Evolutionary conservation across 192 early-diverging fungal species (phyloP), one percentile per base, ranked within the genome.

Genomic region (Jimgerdemannia flammicorona): DNA sequence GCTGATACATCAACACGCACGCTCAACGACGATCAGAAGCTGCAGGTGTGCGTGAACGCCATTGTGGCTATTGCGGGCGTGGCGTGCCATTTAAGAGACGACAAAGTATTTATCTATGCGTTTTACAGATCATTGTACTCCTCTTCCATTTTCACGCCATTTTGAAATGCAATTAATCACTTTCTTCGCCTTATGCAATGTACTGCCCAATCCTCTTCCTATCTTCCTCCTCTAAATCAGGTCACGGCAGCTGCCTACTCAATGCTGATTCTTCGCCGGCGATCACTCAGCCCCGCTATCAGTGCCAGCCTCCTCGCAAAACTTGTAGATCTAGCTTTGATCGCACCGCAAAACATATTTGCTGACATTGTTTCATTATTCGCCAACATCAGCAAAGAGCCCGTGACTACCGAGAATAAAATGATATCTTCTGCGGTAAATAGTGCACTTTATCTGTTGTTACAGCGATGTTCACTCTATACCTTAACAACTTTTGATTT

Each of bases 231-330:
- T 64, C 42, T 64, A 80, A 29, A 29, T 29, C 29, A 89, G 88
- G 88, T 89, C 70, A 88, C 90, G 0, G 83, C 87, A 4, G 75
- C 84, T 72, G 87, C 87, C 43, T 87, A 91, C 17, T 90, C 89
- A 14, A 89, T 90, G 84, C 77, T 94, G 73, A 71, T 88, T 64
- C 87, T 87, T 74, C 88, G 90, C 64, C 85, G 89, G 67, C 87
- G 87, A 65, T 84, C 86, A 49, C 72, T 83, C 44, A 82, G 82
- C 63, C 74, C 84, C 3, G 80, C 84, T 29, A 73, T 91, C 63
- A 84, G 77, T 18, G 82, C 83, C 19, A 83, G 87, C 2, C 84
- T 89, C 20, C 82, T 91, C 10, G 80, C 86, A 72, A 80, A 88
- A 64, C 80, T 91, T 6, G 89, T 89, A 3, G 83, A 86, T 10